Evolutionary conservation across 164 flowering plant genomes (phyloP).

Genomic region (Paratinospora sagittata): DNA sequence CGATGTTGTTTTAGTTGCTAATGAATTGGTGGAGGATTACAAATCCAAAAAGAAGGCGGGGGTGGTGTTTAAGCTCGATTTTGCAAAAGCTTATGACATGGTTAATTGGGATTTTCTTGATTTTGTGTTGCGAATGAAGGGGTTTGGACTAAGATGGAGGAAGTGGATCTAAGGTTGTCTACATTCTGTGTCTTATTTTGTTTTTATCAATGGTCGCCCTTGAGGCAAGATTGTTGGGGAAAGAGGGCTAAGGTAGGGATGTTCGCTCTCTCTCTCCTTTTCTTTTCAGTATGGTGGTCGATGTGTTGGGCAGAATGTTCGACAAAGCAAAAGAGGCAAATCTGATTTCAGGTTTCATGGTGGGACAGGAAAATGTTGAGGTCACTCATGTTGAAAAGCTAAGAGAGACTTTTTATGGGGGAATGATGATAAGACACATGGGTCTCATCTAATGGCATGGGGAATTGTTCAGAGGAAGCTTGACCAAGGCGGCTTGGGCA

Average conservation of each 20-base stretch:
- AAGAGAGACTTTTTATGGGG: too few relatives aligned
- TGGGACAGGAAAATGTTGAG: not conserved
- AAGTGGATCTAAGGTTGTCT: too few relatives aligned
- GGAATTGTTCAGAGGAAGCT: too few relatives aligned
- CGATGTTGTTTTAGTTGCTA: not conserved
- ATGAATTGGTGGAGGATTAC: not conserved
- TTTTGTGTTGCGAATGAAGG: not conserved
- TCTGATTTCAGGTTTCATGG: not conserved
- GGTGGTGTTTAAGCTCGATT: not conserved
- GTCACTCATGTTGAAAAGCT: too few relatives aligned
- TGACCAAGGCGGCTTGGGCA: too few relatives aligned
- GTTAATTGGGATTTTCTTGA: not conserved
- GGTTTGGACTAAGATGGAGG: not conserved
- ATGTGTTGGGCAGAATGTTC: not conserved
- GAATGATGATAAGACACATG: too few relatives aligned
- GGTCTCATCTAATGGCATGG: too few relatives aligned
- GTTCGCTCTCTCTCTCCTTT: not conserved
- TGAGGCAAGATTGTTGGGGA: too few relatives aligned
- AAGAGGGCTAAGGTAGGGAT: not conserved
- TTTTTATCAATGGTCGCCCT: too few relatives aligned
- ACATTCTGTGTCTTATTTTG: too few relatives aligned
- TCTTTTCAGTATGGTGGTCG: not conserved
- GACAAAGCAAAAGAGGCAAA: not conserved
- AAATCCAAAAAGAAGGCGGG: not conserved
- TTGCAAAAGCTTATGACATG: not conserved